Percentiles rank a stretch among this genome's conserved stretches.
Conservation (phyloP, 2,329 filamentous ascomycete genomes). For the Ramularia endophylla region DNA sequence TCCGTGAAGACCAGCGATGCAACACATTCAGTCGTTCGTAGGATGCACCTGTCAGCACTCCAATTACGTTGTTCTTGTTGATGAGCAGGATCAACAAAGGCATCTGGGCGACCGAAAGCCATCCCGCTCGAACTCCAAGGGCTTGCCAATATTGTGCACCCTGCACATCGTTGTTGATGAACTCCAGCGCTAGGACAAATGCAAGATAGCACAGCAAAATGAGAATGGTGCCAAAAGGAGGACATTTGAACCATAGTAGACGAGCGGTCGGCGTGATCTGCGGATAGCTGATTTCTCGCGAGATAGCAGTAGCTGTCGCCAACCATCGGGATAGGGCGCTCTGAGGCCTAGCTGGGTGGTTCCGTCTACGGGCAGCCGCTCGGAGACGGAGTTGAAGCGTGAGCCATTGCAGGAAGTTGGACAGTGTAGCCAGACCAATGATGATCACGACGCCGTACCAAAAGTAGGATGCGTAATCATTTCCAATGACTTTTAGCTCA, state of each 20-base stretch:
- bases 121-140: conserved; percentile 31
- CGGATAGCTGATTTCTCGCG: conserved; percentile 31
- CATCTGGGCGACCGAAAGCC: conserved; percentile 34
- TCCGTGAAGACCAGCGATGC: conserved; percentile 33
- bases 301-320: conserved; percentile 30
- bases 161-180: conserved; percentile 19
- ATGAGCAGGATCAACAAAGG: conserved; percentile 35
- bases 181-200: conserved; percentile 26
- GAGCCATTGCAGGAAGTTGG: conserved; percentile 26
- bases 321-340: conserved; percentile 22
- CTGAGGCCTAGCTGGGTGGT: conserved; percentile 28
- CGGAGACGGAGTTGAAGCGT: conserved; percentile 30
- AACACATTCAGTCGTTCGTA: conserved; percentile 32
- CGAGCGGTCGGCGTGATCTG: conserved; percentile 25
- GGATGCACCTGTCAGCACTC: conserved; percentile 25
- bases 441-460: conserved; percentile 36
- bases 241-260: conserved; percentile 19
- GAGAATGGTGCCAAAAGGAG: conserved; percentile 22
- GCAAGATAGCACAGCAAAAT: conserved; percentile 21
- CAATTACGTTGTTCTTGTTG: conserved; percentile 35
- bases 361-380: conserved; percentile 29
- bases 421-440: conserved; percentile 28
- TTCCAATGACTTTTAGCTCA: conserved; percentile 31
- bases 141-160: conserved; percentile 24
- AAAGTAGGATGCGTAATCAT: conserved; percentile 34